These are phyloP conservation scores for Ustilago esculenta DNA, from an alignment of 1,284 basidiomycete species.

Conservation along the genomic window DNA sequence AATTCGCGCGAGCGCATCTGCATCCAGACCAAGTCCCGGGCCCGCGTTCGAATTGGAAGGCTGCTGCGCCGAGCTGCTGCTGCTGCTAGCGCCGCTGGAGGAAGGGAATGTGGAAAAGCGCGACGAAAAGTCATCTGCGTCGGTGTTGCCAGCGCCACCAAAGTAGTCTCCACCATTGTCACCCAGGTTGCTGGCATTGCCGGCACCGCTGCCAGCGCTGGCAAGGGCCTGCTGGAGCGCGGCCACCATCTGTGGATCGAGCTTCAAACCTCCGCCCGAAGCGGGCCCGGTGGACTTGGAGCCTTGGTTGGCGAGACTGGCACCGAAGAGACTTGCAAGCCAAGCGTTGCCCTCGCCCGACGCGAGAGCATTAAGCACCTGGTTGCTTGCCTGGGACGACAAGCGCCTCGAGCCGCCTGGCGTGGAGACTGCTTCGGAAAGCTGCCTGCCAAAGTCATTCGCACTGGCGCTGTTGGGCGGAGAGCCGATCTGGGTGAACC, in stretches of 20 bases:
- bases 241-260: constrained; percentile 57
- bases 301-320: constrained; percentile 36
- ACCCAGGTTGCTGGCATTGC: not conserved
- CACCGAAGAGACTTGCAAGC: constrained; percentile 54
- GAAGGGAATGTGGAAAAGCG: constrained; percentile 32
- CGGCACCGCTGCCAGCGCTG: constrained; percentile 19
- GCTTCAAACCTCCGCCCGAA: constrained; percentile 45
- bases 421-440: constrained; percentile 40
- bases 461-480: constrained; percentile 21
- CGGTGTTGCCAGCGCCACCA: not conserved
- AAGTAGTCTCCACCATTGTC: constrained; percentile 33
- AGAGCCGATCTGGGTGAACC: constrained; percentile 41
- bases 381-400: constrained; percentile 49
- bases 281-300: constrained; percentile 33
- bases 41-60: constrained; percentile 1
- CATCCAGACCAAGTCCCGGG: constrained; percentile 34
- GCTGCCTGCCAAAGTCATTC: constrained; percentile 25
- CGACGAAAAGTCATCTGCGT: constrained; percentile 20
- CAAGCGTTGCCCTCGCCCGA: constrained; percentile 55
- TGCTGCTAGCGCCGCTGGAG: not conserved
- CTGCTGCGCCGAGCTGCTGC: not conserved
- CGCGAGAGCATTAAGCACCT: constrained; percentile 55
- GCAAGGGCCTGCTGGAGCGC: constrained; percentile 54
- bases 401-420: constrained; percentile 47
- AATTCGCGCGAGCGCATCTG: constrained; percentile 37